These are phyloP conservation scores for Saitozyma podzolica DNA, from an alignment of 768 basidiomycete genomes.

Conservation along the genomic window DNA sequence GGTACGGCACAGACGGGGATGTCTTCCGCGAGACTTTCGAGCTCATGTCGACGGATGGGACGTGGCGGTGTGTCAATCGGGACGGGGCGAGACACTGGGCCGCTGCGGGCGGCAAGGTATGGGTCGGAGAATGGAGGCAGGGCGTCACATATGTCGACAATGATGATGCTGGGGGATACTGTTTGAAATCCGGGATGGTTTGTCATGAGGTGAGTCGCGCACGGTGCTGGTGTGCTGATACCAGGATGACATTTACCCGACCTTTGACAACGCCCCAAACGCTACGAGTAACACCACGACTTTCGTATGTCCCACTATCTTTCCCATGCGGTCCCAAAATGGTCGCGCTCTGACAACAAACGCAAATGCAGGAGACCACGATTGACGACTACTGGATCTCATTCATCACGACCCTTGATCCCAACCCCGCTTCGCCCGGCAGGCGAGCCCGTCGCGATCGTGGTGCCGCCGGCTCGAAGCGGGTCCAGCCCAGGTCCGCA, in stretches of 20 bases:
- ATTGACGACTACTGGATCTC: constrained; percentile 26
- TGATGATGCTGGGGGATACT: constrained; percentile 22
- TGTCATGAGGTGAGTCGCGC: constrained; percentile 44
- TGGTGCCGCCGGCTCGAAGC: background rate
- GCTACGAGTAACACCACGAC: constrained; percentile 2
- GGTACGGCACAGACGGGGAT: constrained; percentile 8
- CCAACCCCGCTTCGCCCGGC: constrained; percentile 12
- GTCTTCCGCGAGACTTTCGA: constrained; percentile 33
- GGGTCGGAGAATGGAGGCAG: constrained; percentile 43
- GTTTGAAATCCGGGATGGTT: constrained; percentile 26
- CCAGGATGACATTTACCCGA: constrained; percentile 42
- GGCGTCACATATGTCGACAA: constrained; percentile 38
- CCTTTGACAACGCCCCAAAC: constrained; percentile 24
- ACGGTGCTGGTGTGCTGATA: background rate
- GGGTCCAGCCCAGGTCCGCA: background rate
- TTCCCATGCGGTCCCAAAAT: background rate
- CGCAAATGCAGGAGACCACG: constrained; percentile 16
- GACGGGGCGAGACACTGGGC: constrained; percentile 34
- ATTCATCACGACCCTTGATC: constrained; percentile 38
- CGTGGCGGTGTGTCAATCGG: constrained; percentile 36
- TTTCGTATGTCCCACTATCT: constrained; percentile 13
- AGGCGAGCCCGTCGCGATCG: too few relatives aligned
- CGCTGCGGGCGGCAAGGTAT: constrained; percentile 35
- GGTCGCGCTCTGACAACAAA: background rate
- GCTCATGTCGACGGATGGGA: constrained; percentile 32